A percentile compares a stretch with the other conserved stretches of the same genome.
These are phyloP conservation scores for Coleophoma crateriformis DNA, from an alignment of 2,329 filamentous ascomycete species.

Conservation along the genomic window DNA sequence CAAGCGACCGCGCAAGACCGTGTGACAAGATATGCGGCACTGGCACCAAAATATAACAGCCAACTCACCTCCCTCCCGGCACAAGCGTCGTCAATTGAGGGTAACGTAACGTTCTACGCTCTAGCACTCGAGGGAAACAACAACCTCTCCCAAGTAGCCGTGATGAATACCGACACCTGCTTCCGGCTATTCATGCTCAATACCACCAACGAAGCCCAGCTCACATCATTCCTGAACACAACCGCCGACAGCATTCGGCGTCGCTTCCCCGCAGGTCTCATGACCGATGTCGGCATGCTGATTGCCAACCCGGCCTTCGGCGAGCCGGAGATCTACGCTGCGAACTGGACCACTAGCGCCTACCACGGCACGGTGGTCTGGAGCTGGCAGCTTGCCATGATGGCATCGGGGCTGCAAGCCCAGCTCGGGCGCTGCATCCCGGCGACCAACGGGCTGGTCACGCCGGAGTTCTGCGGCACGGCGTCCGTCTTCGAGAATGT, in stretches of 20 bases:
- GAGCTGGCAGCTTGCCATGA: slow-evolving; percentile 61
- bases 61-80: slow-evolving; percentile 37
- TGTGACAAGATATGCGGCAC: slow-evolving; percentile 40
- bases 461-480: slow-evolving; percentile 46
- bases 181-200: slow-evolving; percentile 60
- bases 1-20: slow-evolving; percentile 36
- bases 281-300: slow-evolving; percentile 48
- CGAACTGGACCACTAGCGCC: slow-evolving; percentile 48
- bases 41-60: slow-evolving; percentile 13
- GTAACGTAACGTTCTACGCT: slow-evolving; percentile 46
- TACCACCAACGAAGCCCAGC: slow-evolving; percentile 48
- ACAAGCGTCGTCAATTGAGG: slow-evolving; percentile 33
- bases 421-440: slow-evolving; percentile 47
- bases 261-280: slow-evolving; percentile 53
- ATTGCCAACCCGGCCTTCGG: slow-evolving; percentile 58
- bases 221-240: slow-evolving; percentile 50
- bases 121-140: slow-evolving; percentile 49
- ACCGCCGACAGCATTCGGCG: slow-evolving; percentile 50
- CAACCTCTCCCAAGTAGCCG: slow-evolving; percentile 41
- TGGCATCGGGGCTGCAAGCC: slow-evolving; percentile 52
- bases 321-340: slow-evolving; percentile 36
- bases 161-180: slow-evolving; percentile 60
- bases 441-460: background rate
- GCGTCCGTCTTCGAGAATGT: slow-evolving; percentile 37
- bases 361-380: slow-evolving; percentile 63